Evolutionary conservation across 192 early-diverging fungal genomes (phyloP).

Genomic region (Linnemannia elongata): DNA sequence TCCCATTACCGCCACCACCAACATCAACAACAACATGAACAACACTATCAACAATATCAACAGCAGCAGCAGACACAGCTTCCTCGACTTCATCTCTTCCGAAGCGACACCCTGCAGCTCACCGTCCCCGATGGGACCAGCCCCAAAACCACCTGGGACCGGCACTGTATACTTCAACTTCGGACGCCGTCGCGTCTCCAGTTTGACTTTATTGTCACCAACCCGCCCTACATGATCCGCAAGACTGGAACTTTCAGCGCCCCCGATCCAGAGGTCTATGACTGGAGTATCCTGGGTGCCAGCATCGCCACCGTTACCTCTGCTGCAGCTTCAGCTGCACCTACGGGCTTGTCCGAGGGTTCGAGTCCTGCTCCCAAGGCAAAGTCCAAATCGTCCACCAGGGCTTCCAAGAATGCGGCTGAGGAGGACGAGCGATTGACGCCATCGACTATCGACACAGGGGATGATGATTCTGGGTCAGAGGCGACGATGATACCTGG

Average conservation of each 20-base stretch:
- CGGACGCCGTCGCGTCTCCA: slow-evolving; percentile 57
- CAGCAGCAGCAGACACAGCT: slow-evolving; percentile 30
- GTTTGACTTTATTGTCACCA: slow-evolving; percentile 71
- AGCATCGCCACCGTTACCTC: background rate
- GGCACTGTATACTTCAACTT: slow-evolving; percentile 49
- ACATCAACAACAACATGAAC: background rate
- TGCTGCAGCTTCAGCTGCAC: background rate
- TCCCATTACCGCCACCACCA: background rate
- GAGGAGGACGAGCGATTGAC: slow-evolving; percentile 4
- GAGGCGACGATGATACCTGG: slow-evolving; percentile 3
- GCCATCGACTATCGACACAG: slow-evolving; percentile 10
- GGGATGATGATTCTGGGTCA: slow-evolving; percentile 25
- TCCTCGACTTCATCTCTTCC: slow-evolving; percentile 60
- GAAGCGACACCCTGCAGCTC: slow-evolving; percentile 68
- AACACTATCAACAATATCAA: background rate
- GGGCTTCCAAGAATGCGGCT: background rate
- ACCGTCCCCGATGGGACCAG: slow-evolving; percentile 41
- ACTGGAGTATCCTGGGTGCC: slow-evolving; percentile 58
- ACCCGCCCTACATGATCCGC: slow-evolving; percentile 73
- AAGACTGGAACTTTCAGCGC: slow-evolving; percentile 68
- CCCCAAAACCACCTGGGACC: slow-evolving; percentile 56
- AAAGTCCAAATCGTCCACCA: background rate
- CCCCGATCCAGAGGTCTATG: slow-evolving; percentile 64
- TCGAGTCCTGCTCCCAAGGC: background rate
- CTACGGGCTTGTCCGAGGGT: background rate